A percentile compares a stretch with the other conserved stretches of the same genome.
These are phyloP conservation scores for Blastomyces gilchristii DNA, from an alignment of 2,329 filamentous ascomycete species.

Conservation along the genomic window DNA sequence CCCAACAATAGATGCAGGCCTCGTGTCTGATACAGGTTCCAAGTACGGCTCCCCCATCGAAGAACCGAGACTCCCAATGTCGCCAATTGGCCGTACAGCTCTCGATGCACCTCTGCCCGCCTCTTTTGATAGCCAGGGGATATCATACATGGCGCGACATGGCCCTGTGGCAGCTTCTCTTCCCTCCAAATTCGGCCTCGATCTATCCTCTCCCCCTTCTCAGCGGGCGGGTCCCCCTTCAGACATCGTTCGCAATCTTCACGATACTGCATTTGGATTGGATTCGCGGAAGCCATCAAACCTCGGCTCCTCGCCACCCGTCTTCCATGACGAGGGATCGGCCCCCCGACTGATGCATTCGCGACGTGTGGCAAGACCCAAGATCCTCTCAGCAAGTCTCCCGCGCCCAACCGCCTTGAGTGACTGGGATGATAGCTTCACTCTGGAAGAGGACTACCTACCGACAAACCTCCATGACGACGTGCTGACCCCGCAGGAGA, in stretches of 20 bases:
- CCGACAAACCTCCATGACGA: conserved; percentile 59
- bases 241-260: conserved; percentile 49
- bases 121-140: conserved; percentile 91
- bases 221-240: conserved; percentile 56
- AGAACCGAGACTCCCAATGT: conserved; percentile 65
- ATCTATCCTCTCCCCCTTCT: conserved; percentile 59
- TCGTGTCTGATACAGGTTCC: conserved; percentile 49
- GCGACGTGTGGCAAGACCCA: conserved; percentile 52
- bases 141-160: conserved; percentile 81
- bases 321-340: conserved; percentile 55
- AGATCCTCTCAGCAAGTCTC: conserved; percentile 52
- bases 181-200: conserved; percentile 80
- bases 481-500: conserved; percentile 52
- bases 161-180: conserved; percentile 88
- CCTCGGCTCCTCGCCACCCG: conserved; percentile 49
- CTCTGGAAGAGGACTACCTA: conserved; percentile 81
- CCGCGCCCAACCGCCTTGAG: conserved; percentile 43
- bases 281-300: conserved; percentile 54
- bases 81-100: conserved; percentile 66
- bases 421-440: conserved; percentile 56
- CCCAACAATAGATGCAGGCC: conserved; percentile 48
- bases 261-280: conserved; percentile 58
- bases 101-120: conserved; percentile 86
- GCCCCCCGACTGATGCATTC: conserved; percentile 52
- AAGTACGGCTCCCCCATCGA: conserved; percentile 78